These are phyloP conservation scores for Mollisia scopiformis DNA, from an alignment of 2,329 filamentous ascomycete genomes.

Conservation along the genomic window DNA sequence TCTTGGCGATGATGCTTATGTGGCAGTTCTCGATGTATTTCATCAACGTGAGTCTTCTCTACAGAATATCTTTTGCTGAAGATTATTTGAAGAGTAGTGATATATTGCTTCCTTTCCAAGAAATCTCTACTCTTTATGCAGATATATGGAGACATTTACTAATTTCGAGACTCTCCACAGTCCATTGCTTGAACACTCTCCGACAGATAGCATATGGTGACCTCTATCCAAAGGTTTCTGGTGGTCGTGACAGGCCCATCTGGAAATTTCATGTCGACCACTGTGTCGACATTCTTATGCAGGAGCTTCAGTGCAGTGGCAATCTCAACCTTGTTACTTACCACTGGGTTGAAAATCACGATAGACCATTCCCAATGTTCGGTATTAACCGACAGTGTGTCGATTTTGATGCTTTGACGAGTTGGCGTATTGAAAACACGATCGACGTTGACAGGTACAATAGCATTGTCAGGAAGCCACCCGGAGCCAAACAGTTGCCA, in stretches of 20 bases:
- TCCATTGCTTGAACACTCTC: neutral
- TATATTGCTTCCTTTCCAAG: neutral
- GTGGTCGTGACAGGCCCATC: neutral
- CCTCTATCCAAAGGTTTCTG: neutral
- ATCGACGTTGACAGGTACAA: neutral
- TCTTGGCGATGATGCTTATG: constrained; percentile 4
- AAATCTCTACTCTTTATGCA: neutral
- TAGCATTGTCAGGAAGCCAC: neutral
- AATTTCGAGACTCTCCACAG: neutral
- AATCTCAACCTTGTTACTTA: constrained; percentile 2
- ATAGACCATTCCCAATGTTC: constrained; percentile 5
- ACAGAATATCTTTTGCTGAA: neutral
- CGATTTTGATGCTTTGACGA: constrained; percentile 28
- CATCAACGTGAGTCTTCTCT: constrained; percentile 4
- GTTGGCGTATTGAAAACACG: constrained; percentile 1
- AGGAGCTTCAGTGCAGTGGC: constrained; percentile 4
- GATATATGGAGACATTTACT: neutral
- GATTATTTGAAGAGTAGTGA: neutral
- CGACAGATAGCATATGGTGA: neutral
- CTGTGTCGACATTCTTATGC: constrained; percentile 4
- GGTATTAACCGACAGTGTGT: neutral
- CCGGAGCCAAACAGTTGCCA: neutral
- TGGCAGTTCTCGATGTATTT: constrained; percentile 5
- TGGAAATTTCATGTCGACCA: constrained; percentile 6
- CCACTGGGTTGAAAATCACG: constrained; percentile 4